Base-by-base conservation (phyloP, 257 asterid species). In the Plantago ovata region DNA sequence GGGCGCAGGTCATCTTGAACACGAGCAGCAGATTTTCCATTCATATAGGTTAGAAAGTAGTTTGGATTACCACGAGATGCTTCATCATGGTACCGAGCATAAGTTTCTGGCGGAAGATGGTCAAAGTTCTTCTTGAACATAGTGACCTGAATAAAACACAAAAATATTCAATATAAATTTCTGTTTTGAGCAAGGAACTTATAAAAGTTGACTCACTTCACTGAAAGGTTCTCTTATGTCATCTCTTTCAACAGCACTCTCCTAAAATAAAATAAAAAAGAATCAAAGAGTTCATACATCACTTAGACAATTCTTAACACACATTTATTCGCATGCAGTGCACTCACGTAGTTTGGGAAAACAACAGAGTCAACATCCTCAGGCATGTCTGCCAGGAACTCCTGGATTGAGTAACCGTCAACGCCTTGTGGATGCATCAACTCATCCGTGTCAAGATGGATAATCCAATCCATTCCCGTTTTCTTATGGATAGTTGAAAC, bases 11-110 rank as follows among this genome's bases (percentile, higher is more conserved):
- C 87, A 64, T 77, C 80, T 62, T 72, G 90, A 58, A 84, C 60
- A 11, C 94, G 83, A 28, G 94, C 94, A 79, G 89, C 89, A 12
- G 94, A 72, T 74, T 84, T 84, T 48, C 90, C 90, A 65, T 82
- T 82, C 19, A 84, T 84, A 44, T 82, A 82, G 9, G 89, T 82
- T 66, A 82, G 68, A 53, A 82, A 82, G 66, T 79, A 82, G 69
- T 76, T 79, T 45, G 89, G 89, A 68, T 82, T 82, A 22, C 80
- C 82, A 36, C 73, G 81, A 24, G 78, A 70, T 18, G 82, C 76
- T 60, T 81, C 85, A 18, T 71, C 67, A 61, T 81, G 77, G 77
- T 76, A 62, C 21, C 76, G 71, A 64, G 66, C 70, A 56, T 81
- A 81, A 28, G 80, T 73, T 47, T 84, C 89, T 56, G 70, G 65